Evolutionary conservation across 768 basidiomycete genomes (phyloP), one percentile per base, ranked within the genome.

Genomic region (Neoboletus magnificus): DNA sequence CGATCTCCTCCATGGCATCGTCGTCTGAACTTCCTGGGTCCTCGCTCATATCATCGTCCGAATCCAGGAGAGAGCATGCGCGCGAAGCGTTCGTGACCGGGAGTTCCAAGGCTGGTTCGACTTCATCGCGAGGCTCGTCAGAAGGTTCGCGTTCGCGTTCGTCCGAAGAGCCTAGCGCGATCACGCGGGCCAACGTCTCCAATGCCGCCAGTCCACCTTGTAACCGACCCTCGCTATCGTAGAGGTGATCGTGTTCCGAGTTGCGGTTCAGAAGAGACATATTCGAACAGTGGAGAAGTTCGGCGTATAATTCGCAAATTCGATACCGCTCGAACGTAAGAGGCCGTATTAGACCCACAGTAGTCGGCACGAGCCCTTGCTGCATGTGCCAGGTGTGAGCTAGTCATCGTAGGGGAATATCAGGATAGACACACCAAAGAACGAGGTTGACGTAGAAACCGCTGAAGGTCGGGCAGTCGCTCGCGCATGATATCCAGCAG

Each of bases 241-340:
- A 94, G n/a, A 85, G 75, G 23, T 82, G 78, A 44, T 83, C 81
- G 52, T 80, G 85, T 45, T 87, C 85, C 0, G 81, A 67, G 1
- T 82, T 73, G 11, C 97, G 91, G 68, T 98, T 98, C 27, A 98
- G 78, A 23, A 98, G 81, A 6, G 91, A 86, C 96, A 99, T 98
- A 66, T 97, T 98, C 18, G 97, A 98, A 69, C 94, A 97, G 67
- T 99, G 97, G 25, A 98, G 76, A 6, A 99, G 83, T 68, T 99
- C 97, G 20, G 96, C 97, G 64, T 96, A 94, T 13, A 99, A 79
- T 71, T 99, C 97, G 73, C 93, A 91, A 63, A 98, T 93, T 11
- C 96, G 85, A 72, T 93, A 97, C 16, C 97, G 87, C 70, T 98
- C 97, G 55, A 95, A 84, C 1, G 97, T 98, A 27, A 99, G 83